A percentile compares a stretch with the other conserved stretches of the same genome.
These are phyloP conservation scores for Anisodus tanguticus DNA, from an alignment of 257 asterid species.

Conservation along the genomic window DNA sequence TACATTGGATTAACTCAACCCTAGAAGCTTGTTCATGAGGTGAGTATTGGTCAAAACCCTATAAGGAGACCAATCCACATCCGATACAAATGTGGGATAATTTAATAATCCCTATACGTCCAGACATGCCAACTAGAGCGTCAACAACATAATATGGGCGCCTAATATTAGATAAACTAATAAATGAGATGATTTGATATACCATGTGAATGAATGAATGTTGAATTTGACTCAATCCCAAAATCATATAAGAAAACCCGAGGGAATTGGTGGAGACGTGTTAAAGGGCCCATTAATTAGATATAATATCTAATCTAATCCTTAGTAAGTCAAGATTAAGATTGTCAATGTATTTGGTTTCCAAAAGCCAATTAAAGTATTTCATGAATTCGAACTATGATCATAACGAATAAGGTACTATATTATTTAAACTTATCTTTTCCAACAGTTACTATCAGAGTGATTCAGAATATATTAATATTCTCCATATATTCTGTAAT, in stretches of 20 bases:
- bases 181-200: not conserved
- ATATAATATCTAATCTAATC: not conserved
- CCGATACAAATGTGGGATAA: not conserved
- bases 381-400: constrained; percentile 9
- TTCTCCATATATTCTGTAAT: no score
- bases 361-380: not conserved
- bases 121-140: no score
- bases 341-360: not conserved
- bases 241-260: no score
- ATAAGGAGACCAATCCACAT: not conserved
- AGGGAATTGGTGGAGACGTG: not conserved
- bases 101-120: not conserved
- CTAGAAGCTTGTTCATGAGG: no score
- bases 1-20: no score
- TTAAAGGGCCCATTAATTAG: not conserved
- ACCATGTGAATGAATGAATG: not conserved
- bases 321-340: not conserved
- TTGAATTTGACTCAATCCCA: not conserved
- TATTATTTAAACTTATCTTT: not conserved
- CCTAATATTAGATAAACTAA: not conserved
- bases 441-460: not conserved
- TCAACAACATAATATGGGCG: not conserved
- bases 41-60: not conserved
- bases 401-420: constrained; percentile 2
- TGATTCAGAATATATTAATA: not conserved